Evolutionary conservation across 2,329 filamentous ascomycete genomes (phyloP), one percentile per base, ranked within the genome.

Genomic region (Cercospora sp.): DNA sequence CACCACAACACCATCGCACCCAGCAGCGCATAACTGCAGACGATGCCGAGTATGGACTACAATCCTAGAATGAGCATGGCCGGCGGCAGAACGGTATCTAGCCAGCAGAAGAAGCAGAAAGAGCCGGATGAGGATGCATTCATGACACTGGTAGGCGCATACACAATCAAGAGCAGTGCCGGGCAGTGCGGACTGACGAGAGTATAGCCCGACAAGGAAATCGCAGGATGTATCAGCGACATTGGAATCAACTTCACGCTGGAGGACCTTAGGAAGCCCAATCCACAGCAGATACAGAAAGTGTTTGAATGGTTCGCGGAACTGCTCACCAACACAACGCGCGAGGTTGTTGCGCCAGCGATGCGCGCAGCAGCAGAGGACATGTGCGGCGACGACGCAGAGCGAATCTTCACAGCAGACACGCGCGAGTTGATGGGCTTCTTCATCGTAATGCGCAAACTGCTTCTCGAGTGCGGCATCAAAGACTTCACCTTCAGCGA

Each of bases 231-330:
- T 80, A 97, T 99, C 82, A 95, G 91, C 76, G 95, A 98, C 79
- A 97, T 98, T 76, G 94, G 94, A 68, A 94, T 98, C 75, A 89
- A 88, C 30, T 97, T 98, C 80, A 91, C 88, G 40, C 85, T 94
- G 18, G 88, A 91, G 69, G 94, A 99, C 81, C 86, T 99, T 48
- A 89, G 94, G 75, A 98, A 97, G 78, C 95, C 95, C 5, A 97
- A 97, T 75, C 91, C 95, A 3, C 88, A 94, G 69, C 93, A 97
- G 76, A 94, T 98, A 64, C 95, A 99, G 81, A 93, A 95, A 84
- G 93, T 99, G 63, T 97, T 98, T 78, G 95, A 99, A 85, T 97
- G 93, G 91, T 95, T 99, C 74, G 94, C 93, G 68, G 94, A 97
- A 78, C 85, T 97, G 18, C 87, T 98, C 30, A 92, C 97, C 83